phyloP scores from a whole-genome alignment of 2,329 filamentous ascomycete species.

The Pseudogymnoascus sp. region DNA sequence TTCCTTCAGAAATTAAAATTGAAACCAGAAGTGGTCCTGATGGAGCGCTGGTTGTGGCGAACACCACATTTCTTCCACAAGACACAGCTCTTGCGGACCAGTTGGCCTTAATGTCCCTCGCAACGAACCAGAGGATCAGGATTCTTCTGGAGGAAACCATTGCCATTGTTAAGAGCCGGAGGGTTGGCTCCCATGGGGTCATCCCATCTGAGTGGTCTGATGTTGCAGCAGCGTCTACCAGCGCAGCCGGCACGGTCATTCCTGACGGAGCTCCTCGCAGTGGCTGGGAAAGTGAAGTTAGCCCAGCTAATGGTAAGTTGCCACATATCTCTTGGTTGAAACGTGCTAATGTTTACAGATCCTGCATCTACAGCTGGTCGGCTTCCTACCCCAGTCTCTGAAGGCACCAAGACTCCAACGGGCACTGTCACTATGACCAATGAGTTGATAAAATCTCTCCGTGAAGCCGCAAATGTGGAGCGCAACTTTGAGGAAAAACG shows the following conservation, averaged over 20 bases:
- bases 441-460: constrained; percentile 43
- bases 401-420: constrained; percentile 43
- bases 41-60: constrained; percentile 53
- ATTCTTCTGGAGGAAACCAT: constrained; percentile 71
- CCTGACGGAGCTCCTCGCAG: constrained; percentile 22
- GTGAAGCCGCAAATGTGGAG: constrained; percentile 58
- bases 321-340: constrained; percentile 18
- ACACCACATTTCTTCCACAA: constrained; percentile 64
- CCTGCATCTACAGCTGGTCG: constrained; percentile 30
- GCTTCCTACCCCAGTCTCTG: constrained; percentile 40
- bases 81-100: constrained; percentile 75
- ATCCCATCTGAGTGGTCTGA: constrained; percentile 70
- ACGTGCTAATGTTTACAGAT: constrained; percentile 29
- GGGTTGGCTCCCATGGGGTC: constrained; percentile 70
- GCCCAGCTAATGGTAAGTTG: constrained; percentile 54
- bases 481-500: constrained; percentile 66
- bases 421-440: constrained; percentile 33
- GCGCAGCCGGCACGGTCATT: constrained; percentile 27
- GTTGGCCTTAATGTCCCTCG: constrained; percentile 72
- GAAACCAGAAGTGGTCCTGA: constrained; percentile 54
- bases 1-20: constrained; percentile 37
- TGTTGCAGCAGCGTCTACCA: constrained; percentile 49
- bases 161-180: constrained; percentile 61
- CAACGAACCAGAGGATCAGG: constrained; percentile 70
- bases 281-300: constrained; percentile 43